These are phyloP conservation scores for Ormosia semicastrata DNA, from an alignment of 306 rosid genomes.

Conservation along the genomic window DNA sequence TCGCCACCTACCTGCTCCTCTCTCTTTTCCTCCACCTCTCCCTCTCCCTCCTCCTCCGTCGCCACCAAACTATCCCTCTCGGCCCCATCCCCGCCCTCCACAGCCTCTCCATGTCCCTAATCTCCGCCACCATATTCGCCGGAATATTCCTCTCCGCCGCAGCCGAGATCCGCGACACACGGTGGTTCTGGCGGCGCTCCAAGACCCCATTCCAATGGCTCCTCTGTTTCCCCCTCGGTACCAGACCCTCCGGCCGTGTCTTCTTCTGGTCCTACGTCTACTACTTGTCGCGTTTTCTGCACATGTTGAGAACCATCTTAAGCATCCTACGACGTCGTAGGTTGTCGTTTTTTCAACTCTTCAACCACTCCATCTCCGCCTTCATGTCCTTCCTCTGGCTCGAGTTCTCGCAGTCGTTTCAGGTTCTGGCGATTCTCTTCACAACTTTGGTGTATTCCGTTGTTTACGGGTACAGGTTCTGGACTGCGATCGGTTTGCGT, in stretches of 20 bases:
- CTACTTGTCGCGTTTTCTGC: constrained; percentile 71
- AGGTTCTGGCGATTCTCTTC: constrained; percentile 67
- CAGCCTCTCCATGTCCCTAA: constrained; percentile 64
- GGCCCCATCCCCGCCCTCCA: constrained; percentile 78
- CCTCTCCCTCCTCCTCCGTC: constrained; percentile 39
- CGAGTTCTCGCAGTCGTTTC: constrained; percentile 83
- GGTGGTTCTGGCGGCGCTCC: constrained; percentile 83
- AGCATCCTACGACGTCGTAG: constrained; percentile 47
- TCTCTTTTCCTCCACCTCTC: constrained; percentile 49
- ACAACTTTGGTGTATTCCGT: constrained; percentile 60
- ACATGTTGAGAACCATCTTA: constrained; percentile 63
- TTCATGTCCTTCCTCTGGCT: constrained; percentile 71
- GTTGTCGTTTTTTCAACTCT: constrained; percentile 50
- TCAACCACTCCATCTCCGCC: constrained; percentile 63
- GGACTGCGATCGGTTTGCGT: constrained; percentile 63
- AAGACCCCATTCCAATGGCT: constrained; percentile 82
- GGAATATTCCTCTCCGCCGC: constrained; percentile 67
- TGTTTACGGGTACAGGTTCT: constrained; percentile 70
- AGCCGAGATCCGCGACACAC: constrained; percentile 81
- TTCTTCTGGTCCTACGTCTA: constrained; percentile 92
- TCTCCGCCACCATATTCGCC: constrained; percentile 70
- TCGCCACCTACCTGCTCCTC: constrained; percentile 47
- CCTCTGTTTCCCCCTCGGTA: constrained; percentile 80
- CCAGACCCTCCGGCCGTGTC: constrained; percentile 88
- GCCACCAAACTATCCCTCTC: constrained; percentile 49